Evolutionary conservation across 1,284 basidiomycete genomes (phyloP), one percentile per base, ranked within the genome.

Genomic region (Apiotrichum porosum): DNA sequence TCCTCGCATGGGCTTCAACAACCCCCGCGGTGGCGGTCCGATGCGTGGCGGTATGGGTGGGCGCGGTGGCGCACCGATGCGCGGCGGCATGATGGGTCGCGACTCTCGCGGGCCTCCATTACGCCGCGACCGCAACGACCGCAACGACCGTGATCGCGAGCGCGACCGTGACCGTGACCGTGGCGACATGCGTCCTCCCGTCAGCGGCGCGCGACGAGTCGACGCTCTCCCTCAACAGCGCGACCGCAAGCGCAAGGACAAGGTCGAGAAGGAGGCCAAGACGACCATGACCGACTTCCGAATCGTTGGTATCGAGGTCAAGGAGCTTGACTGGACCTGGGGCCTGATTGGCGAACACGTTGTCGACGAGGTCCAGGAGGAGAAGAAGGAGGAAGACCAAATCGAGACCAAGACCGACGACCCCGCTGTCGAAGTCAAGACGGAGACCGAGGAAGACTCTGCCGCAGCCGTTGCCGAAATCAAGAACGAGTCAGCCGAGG

Each of bases 231-330:
- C 34, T 18, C 47, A 49, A 44, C 51, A 62, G 44, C 51, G 56
- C 49, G 45, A 60, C 39, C 35, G 47, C 55, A 48, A 55, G 47
- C 40, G 37, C 36, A 54, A 53, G 39, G 48, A 57, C 50, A 47
- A 60, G 43, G 62, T 60, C 40, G 67, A 69, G 28, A 62, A 62
- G 54, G 89, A 72, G 81, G 86, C 75, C 81, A 72, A 69, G 54
- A 82, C 88, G 52, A 93, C 90, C 30, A 81, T 95, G 65, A 94
- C 91, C 38, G 92, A 95, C 76, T 97, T 95, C 81, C 88, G 93
- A 74, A 91, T 97, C 66, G 79, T 92, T 61, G 90, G 86, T 21
- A 79, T 95, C 62, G 83, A 88, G 68, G 84, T 94, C 44, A 71
- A 68, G 43, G 65, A 65, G 30, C 51, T 77, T 18, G 65, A 58